Conservation (phyloP, 441 rosid species). For the Arabidopsis lyrata region DNA sequence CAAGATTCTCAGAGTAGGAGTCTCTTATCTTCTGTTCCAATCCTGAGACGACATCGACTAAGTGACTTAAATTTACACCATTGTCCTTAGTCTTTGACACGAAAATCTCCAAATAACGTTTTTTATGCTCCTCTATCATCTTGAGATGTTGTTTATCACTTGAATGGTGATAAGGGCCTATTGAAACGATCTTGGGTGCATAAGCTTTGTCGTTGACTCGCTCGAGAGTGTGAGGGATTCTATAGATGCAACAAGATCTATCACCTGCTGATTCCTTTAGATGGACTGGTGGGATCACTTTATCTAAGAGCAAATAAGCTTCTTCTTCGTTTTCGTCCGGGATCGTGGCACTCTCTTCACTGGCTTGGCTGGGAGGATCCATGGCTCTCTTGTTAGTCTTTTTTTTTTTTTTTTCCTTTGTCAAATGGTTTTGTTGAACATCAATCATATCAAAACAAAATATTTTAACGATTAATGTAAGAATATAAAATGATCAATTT, state of each 20-base stretch:
- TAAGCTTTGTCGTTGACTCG: constrained; percentile 51
- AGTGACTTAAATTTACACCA: constrained; percentile 45
- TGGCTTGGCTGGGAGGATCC: neutral
- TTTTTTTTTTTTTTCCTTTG: neutral
- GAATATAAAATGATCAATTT: neutral
- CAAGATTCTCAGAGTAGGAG: constrained; percentile 57
- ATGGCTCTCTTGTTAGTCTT: neutral
- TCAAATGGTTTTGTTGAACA: neutral
- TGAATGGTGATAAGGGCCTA: constrained; percentile 61
- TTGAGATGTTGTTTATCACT: constrained; percentile 44
- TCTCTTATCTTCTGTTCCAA: constrained; percentile 55
- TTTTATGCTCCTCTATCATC: constrained; percentile 74
- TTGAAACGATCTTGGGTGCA: constrained; percentile 62
- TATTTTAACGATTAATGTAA: neutral
- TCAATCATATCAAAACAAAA: neutral
- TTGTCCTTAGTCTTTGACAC: constrained; percentile 38
- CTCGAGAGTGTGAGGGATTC: constrained; percentile 53
- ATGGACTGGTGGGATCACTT: constrained; percentile 39
- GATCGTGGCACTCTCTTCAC: neutral
- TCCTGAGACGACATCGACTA: constrained; percentile 46
- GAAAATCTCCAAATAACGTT: constrained; percentile 55
- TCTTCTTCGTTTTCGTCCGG: neutral
- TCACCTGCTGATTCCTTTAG: constrained; percentile 52
- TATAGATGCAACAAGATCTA: constrained; percentile 62
- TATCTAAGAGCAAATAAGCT: constrained; percentile 1